Percentiles rank a stretch among this genome's conserved stretches.
These are phyloP conservation scores for Phytophthora tentaculata DNA, from an alignment of 352 stramenopile species.

Conservation along the genomic window DNA sequence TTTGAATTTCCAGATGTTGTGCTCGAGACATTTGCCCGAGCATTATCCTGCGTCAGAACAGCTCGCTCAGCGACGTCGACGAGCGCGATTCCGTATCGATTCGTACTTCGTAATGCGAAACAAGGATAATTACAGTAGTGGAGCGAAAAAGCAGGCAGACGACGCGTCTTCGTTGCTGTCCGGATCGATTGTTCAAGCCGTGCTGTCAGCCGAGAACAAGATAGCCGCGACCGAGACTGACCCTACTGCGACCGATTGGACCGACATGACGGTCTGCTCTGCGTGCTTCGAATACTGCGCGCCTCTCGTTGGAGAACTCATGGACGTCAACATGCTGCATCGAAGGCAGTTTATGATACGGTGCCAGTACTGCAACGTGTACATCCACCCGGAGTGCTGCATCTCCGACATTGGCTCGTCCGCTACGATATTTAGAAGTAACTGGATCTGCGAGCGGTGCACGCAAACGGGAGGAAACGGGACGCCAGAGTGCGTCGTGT, in stretches of 20 bases:
- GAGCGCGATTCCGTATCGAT: constrained; percentile 76
- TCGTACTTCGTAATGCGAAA: constrained; percentile 73
- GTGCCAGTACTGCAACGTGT: constrained; percentile 86
- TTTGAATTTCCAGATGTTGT: constrained; percentile 74
- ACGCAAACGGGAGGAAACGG: constrained; percentile 53
- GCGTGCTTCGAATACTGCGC: constrained; percentile 82
- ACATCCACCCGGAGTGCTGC: constrained; percentile 83
- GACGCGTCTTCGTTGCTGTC: constrained; percentile 49
- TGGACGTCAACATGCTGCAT: constrained; percentile 61
- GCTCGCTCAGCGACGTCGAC: constrained; percentile 50
- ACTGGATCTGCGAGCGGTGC: constrained; percentile 89
- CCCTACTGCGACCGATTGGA: constrained; percentile 51
- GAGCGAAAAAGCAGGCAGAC: constrained; percentile 22
- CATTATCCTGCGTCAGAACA: constrained; percentile 54
- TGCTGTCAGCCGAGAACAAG: constrained; percentile 52
- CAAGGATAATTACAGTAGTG: constrained; percentile 46
- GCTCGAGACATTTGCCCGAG: constrained; percentile 57
- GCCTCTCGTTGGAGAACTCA: constrained; percentile 49
- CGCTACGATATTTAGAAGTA: constrained; percentile 66
- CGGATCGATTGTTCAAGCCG: constrained; percentile 59
- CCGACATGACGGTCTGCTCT: constrained; percentile 71
- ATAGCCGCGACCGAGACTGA: constrained; percentile 24
- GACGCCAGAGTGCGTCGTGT: constrained; percentile 60
- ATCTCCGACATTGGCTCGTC: constrained; percentile 73
- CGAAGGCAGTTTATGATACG: constrained; percentile 86